Conservation (phyloP, 108 stramenopile genomes). For the Nitzschia putrida region DNA sequence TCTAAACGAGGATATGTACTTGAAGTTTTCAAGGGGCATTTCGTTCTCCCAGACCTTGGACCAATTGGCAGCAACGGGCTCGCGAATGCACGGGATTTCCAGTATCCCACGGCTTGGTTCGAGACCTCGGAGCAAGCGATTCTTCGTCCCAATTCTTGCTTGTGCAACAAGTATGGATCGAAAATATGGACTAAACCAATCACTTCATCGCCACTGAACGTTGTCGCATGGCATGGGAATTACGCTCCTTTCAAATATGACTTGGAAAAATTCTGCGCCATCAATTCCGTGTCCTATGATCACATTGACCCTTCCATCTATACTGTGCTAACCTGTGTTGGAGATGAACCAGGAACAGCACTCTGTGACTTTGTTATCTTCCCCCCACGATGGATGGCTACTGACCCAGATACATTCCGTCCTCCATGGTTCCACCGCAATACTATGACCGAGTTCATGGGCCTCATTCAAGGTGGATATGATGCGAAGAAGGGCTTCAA, state of each 20-base stretch:
- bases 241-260: constrained; percentile 91
- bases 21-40: constrained; percentile 88
- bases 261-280: constrained; percentile 78
- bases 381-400: constrained; percentile 91
- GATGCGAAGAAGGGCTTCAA: constrained; percentile 82
- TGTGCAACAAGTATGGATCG: constrained; percentile 69
- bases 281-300: constrained; percentile 91
- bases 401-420: constrained; percentile 90
- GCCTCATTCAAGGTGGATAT: constrained; percentile 86
- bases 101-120: constrained; percentile 71
- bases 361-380: constrained; percentile 94
- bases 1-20: constrained; percentile 86
- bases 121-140: background rate
- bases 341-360: constrained; percentile 79
- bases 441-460: constrained; percentile 94
- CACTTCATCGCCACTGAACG: constrained; percentile 87
- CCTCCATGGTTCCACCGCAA: constrained; percentile 96
- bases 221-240: constrained; percentile 95
- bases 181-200: no score
- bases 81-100: constrained; percentile 91
- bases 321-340: constrained; percentile 84
- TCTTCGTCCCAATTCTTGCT: background rate
- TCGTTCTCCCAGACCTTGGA: constrained; percentile 87
- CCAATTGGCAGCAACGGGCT: constrained; percentile 94
- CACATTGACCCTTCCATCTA: constrained; percentile 95